Base-by-base conservation (phyloP, 73 alveolate species). In the Stentor coeruleus region DNA sequence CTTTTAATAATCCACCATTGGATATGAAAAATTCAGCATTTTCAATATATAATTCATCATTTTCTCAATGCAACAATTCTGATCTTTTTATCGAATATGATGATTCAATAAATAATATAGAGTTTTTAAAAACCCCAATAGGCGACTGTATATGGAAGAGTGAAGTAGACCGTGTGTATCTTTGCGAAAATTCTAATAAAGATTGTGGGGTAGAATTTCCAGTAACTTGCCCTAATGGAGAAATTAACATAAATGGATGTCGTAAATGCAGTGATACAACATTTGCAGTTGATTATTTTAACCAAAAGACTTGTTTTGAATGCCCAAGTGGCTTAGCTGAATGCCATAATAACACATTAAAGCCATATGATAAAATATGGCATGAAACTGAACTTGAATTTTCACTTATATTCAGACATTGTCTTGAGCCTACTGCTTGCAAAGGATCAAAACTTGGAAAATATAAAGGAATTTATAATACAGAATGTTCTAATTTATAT, bases 341-440 rank as follows among this genome's bases (percentile, higher is more conserved):
- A 20, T 49, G 66, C 20, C 28, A 49, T 11, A 49, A 49, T 20
- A 20, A 20, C 20, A 49, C 66, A 49, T 49, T 49, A 6, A 49
- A 11, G 20, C 66, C 66, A 49, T 6, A 49, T 6, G 20, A 49
- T 11, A 20, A 20, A 49, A 11, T 11, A 11, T 49, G 20, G 28
- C 6, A 49, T 11, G 6, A 11, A 11, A 49, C 6, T 49, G 66
- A 49, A 11, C 20, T 20, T 11, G 20, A 49, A 20, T 49, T 11
- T 49, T 49, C 66, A 49, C 66, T 49, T 49, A 20, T 49, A 6
- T 11, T 49, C 6, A 49, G 66, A 49, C 31, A 74, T 30, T 87
- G 93, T 58, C 77, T 81, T 41, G 58, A 87, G 58, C 15, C 40
- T 20, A 38, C 38, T 3, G 84, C 93, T 3, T 87, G 93, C 82